Base-by-base conservation (phyloP, 208 protist genomes). In the Leishmania tarentolae region DNA sequence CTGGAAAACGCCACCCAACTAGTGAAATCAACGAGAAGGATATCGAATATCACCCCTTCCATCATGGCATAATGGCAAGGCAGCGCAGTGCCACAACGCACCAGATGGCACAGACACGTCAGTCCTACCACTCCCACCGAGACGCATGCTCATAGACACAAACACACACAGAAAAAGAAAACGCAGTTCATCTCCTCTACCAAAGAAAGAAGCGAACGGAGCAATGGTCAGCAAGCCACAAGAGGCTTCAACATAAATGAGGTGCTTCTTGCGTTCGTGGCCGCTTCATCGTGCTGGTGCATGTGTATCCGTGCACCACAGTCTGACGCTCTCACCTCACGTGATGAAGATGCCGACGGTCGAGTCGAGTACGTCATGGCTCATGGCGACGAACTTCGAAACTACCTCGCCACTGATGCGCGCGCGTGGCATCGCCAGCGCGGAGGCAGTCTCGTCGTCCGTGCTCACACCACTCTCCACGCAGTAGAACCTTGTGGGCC, bases 401-500 rank as follows among this genome's bases (percentile, higher is more conserved):
- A 82, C 57, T 3, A 86, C 71, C 42, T 88, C 81, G 52, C 81
- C 77, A 7, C 40, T 82, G 7, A 52, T 59, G 63, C 76, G 77
- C 17, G 72, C 69, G 56, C 69, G 66, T 42, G 79, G 82, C n/a
- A 83, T 52, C 11, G 68, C 87, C 66, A 72, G 61, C 47, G 82
- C 76, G 8, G 50, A 28, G n/a, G 79, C 86, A 35, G 83, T 70
- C 21, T 28, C 61, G 72, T 91, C 93, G 74, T 94, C 90, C 44
- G 91, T 83, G 65, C 86, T 87, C 35, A 88, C 70, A 42, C 83
- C 89, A 2, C 80, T 93, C 44, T 92, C 82, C 19, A 88, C 85
- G 61, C 90, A 94, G 81, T 93, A 95, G 42, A 91, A 95, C 13
- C 92, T 90, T n/a, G 92, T 95, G 28, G 92, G 88, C 31, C 90